phyloP scores from a whole-genome alignment of 257 asterid species.

The Solanum neorickii region DNA sequence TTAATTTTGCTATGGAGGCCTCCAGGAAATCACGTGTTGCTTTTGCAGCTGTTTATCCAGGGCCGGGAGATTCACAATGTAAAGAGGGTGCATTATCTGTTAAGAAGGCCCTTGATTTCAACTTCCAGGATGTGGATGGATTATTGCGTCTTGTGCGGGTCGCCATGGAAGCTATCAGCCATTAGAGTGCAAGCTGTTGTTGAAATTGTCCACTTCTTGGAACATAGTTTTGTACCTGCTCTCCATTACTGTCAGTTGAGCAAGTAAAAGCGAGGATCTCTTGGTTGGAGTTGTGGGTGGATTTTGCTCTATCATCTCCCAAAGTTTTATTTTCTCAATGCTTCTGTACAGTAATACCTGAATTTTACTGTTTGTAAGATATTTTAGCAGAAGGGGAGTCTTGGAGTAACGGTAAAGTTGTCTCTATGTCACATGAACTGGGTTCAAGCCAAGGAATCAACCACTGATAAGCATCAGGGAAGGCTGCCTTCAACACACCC shows the following conservation, averaged over 20 bases:
- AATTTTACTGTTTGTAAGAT: not conserved
- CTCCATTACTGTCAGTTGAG: constrained; percentile 2
- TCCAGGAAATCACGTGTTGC: constrained; percentile 77
- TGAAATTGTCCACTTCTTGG: constrained; percentile 7
- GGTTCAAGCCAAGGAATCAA: not conserved
- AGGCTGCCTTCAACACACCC: not conserved
- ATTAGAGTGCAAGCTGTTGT: constrained; percentile 19
- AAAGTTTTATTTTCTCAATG: constrained; percentile 11
- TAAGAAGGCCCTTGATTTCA: constrained; percentile 77
- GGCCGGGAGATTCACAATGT: constrained; percentile 45
- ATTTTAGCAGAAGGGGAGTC: not conserved
- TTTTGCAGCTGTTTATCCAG: constrained; percentile 52
- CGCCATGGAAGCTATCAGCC: constrained; percentile 67
- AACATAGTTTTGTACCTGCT: not conserved
- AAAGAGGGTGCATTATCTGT: constrained; percentile 49
- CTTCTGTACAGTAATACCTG: constrained; percentile 30
- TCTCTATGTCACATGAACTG: not conserved
- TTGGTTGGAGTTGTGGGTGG: not conserved
- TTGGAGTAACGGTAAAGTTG: not conserved
- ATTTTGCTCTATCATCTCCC: not conserved
- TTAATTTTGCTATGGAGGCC: constrained; percentile 85
- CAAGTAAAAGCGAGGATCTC: not conserved
- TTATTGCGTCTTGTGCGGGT: constrained; percentile 76
- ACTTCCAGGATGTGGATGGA: constrained; percentile 84
- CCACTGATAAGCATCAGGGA: not conserved